Conservation (phyloP, 495 filamentous ascomycete genomes). For the Glarea lozoyensis region DNA sequence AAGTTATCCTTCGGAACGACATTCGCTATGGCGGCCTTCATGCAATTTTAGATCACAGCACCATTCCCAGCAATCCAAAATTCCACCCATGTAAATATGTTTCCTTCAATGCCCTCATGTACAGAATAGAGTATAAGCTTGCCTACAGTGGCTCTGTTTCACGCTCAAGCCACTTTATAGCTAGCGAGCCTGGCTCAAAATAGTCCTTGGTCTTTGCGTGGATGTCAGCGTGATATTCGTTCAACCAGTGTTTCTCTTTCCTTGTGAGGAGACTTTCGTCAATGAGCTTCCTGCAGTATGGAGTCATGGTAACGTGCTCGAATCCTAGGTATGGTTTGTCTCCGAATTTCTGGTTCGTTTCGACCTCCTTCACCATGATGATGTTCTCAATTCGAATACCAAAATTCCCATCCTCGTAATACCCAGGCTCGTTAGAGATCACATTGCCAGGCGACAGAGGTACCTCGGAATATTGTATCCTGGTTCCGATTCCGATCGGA, state of each 20-base stretch:
- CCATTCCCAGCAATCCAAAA: background rate
- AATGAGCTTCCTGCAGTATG: conserved; percentile 84
- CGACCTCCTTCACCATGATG: conserved; percentile 76
- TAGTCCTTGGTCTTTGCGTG: conserved; percentile 73
- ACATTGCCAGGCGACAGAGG: conserved; percentile 86
- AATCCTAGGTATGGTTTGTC: conserved; percentile 93
- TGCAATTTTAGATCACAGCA: conserved; percentile 39
- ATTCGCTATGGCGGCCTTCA: conserved; percentile 72
- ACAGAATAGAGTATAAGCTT: conserved; percentile 3
- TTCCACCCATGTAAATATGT: background rate
- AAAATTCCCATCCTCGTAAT: conserved; percentile 95
- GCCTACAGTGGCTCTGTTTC: conserved; percentile 45
- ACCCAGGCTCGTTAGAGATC: conserved; percentile 91
- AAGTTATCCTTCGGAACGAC: conserved; percentile 70
- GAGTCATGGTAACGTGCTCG: conserved; percentile 95
- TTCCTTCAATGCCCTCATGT: background rate
- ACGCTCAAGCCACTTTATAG: conserved; percentile 72
- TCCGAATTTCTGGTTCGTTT: conserved; percentile 81
- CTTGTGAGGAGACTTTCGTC: conserved; percentile 62
- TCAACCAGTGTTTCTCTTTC: conserved; percentile 80
- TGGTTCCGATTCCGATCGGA: conserved; percentile 90
- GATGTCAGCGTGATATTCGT: conserved; percentile 76
- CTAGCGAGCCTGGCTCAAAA: conserved; percentile 62
- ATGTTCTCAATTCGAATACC: conserved; percentile 98
- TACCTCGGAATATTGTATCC: conserved; percentile 86